These are phyloP conservation scores for Penicillium soppii DNA, from an alignment of 495 filamentous ascomycete genomes.

Conservation along the genomic window DNA sequence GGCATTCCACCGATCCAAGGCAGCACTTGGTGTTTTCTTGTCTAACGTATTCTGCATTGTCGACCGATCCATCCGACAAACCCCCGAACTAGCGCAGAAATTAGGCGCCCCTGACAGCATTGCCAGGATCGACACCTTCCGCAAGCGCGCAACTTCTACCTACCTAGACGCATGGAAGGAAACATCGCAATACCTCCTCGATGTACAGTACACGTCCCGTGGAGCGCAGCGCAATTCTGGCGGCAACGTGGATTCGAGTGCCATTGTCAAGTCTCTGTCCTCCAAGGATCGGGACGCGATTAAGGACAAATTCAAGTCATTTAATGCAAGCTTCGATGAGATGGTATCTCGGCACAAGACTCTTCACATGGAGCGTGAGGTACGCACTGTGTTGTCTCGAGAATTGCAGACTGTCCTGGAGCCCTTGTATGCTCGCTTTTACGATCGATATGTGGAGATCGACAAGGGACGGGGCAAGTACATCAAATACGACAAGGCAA, in stretches of 20 bases:
- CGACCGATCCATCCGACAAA: conserved; percentile 79
- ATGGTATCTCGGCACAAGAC: conserved; percentile 76
- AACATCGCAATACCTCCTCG: conserved; percentile 77
- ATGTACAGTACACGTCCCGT: conserved; percentile 88
- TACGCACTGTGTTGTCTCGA: conserved; percentile 69
- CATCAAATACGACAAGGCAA: conserved; percentile 89
- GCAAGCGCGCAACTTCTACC: conserved; percentile 76
- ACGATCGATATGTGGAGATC: conserved; percentile 95
- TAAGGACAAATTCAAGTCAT: conserved; percentile 91
- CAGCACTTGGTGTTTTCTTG: conserved; percentile 81
- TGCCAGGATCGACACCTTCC: conserved; percentile 73
- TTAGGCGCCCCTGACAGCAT: conserved; percentile 62
- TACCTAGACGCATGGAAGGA: conserved; percentile 92
- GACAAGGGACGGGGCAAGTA: conserved; percentile 97
- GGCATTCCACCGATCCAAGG: conserved; percentile 73
- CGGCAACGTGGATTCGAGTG: conserved; percentile 67
- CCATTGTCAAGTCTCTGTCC: conserved; percentile 75
- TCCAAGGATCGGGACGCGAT: conserved; percentile 93
- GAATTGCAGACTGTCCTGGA: conserved; percentile 89
- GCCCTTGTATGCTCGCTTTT: conserved; percentile 92
- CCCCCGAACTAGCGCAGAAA: conserved; percentile 67
- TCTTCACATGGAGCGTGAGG: conserved; percentile 84
- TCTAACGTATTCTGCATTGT: conserved; percentile 85
- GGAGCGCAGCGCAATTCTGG: conserved; percentile 64
- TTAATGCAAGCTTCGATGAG: conserved; percentile 90